Conservation (phyloP, 352 stramenopile species). For the Phytophthora tubulina region DNA sequence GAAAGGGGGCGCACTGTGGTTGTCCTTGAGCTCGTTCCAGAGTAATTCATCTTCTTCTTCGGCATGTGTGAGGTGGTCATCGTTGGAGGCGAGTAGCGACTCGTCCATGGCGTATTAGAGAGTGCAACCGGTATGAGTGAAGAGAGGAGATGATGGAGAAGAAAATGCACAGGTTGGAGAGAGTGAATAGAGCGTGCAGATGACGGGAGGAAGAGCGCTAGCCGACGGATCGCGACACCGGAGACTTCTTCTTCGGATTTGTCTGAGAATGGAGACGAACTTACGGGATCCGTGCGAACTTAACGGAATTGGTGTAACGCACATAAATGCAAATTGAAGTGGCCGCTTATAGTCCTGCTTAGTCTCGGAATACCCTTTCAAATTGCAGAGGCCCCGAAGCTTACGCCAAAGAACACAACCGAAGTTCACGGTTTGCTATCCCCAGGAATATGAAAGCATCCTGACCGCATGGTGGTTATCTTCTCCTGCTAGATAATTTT, state of each 20-base stretch:
- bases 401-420: too few relatives aligned
- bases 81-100: slow-evolving; percentile 63
- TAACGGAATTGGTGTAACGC: slow-evolving; percentile 1
- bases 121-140: neutral
- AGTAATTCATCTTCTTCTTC: slow-evolving; percentile 80
- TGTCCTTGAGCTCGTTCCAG: slow-evolving; percentile 83
- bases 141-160: slow-evolving; percentile 22
- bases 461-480: too few relatives aligned
- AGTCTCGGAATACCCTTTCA: too few relatives aligned
- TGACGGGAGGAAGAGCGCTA: neutral
- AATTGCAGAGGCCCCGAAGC: too few relatives aligned
- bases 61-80: slow-evolving; percentile 35
- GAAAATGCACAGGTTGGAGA: slow-evolving; percentile 1
- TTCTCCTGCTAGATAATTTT: too few relatives aligned
- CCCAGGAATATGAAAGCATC: too few relatives aligned
- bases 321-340: slow-evolving; percentile 26
- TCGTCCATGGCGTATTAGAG: slow-evolving; percentile 58
- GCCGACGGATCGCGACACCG: slow-evolving; percentile 4
- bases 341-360: neutral
- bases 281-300: slow-evolving; percentile 14
- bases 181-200: neutral
- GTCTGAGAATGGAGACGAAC: slow-evolving; percentile 22
- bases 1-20: slow-evolving; percentile 48
- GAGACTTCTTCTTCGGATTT: slow-evolving; percentile 21
- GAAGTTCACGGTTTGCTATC: too few relatives aligned